Evolutionary conservation across 225 moss, liverwort and hornwort genomes (phyloP), one percentile per base, ranked within the genome.

Genomic region (Takakia lepidozioides): DNA sequence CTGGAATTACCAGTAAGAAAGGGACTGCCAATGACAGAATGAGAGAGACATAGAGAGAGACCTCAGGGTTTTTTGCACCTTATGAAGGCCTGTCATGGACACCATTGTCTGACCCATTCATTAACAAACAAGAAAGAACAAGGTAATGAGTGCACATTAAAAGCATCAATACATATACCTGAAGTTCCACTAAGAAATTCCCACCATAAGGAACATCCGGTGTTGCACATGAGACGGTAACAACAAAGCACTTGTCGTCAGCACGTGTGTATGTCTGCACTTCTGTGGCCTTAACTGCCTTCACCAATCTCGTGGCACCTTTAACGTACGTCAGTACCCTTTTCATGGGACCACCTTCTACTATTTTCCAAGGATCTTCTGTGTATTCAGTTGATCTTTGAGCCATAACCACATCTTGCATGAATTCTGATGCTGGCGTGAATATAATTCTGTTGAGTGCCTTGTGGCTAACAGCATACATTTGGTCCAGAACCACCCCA

Each of bases 161-260:
- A n/a, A n/a, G n/a, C n/a, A n/a, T n/a, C n/a, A n/a, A n/a, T n/a
- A n/a, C n/a, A n/a, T 32, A 7, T 72, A 78, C 77, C 72, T 78
- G 77, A 57, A 69, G 64, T 66, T 93, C 86, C 28, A 71, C 64
- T 26, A 79, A 11, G 19, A 93, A 93, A 41, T 3, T 66, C 34
- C 79, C 86, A 36, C 93, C 93, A 28, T 80, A 89, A 9, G 84
- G 83, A n/a, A 80, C 86, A 35, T 93, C 93, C 15, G 89, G 93
- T 51, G 93, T 89, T 48, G 71, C 65, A 60, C 74, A 84, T 29
- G 64, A 32, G n/a, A 57, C 24, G n/a, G 59, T 24, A 13, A 89
- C 3, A 49, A 65, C 72, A 62, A 80, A 86, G 27, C 89, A 83
- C 55, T 65, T 72, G 37, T 86, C 89, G 54, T 89, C 93, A 14